Conservation (phyloP, 345 rosid species). For the Ceriops decandra region DNA sequence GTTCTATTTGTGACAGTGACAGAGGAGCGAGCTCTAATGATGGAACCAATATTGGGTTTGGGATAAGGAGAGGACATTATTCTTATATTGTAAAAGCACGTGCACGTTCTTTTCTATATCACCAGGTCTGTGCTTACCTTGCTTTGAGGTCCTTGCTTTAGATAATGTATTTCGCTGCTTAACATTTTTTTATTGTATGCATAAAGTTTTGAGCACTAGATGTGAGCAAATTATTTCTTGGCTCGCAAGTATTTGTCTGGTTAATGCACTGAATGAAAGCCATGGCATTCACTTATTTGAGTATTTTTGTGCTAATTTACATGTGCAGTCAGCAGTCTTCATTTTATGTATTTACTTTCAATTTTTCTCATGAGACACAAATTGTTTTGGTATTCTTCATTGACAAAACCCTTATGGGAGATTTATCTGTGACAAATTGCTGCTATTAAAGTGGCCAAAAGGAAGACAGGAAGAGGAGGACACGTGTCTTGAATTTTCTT, state of each 20-base stretch:
- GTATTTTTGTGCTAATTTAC: too few relatives aligned
- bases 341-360: background rate
- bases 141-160: background rate
- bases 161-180: background rate
- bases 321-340: too few relatives aligned
- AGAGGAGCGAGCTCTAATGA: conserved; percentile 14
- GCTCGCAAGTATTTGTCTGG: background rate
- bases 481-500: too few relatives aligned
- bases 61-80: conserved; percentile 56
- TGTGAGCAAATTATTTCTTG: background rate
- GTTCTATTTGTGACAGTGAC: conserved; percentile 21
- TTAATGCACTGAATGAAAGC: background rate
- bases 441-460: too few relatives aligned
- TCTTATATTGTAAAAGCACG: conserved; percentile 73
- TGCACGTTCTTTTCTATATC: conserved; percentile 78
- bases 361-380: background rate
- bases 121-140: conserved; percentile 52
- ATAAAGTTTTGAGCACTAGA: background rate
- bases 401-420: too few relatives aligned
- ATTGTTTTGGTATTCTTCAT: too few relatives aligned
- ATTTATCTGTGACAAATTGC: too few relatives aligned
- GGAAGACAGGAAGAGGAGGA: too few relatives aligned
- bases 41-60: conserved; percentile 45
- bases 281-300: background rate
- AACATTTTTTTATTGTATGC: too few relatives aligned